Evolutionary conservation across 495 filamentous ascomycete genomes (phyloP).

Genomic region (Lasiosphaeria ovina): DNA sequence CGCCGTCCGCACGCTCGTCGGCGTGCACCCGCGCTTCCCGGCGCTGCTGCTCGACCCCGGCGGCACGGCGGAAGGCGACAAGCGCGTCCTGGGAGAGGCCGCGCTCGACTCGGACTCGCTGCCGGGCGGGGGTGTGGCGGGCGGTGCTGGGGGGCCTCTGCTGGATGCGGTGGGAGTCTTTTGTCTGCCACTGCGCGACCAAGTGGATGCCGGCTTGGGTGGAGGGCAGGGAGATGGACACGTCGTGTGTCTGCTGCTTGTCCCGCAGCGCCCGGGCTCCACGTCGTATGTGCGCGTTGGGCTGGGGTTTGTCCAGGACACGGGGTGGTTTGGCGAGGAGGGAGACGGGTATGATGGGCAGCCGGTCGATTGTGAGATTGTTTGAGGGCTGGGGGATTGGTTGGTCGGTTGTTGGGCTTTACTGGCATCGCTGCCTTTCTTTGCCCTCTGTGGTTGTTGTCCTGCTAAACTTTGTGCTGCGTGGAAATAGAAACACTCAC

Average conservation of each 20-base stretch:
- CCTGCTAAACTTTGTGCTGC: too few species aligned
- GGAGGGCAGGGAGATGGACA: neutral
- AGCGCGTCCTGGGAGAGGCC: neutral
- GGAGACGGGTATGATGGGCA: neutral
- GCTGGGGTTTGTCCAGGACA: neutral
- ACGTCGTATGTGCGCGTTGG: neutral
- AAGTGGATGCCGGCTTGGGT: neutral
- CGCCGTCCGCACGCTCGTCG: neutral
- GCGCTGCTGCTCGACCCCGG: neutral
- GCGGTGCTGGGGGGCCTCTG: neutral
- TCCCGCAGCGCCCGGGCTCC: neutral
- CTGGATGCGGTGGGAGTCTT: neutral
- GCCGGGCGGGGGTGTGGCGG: neutral
- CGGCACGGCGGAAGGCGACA: neutral
- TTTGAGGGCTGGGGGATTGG: neutral
- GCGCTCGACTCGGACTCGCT: neutral
- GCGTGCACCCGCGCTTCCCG: neutral
- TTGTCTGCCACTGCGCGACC: neutral
- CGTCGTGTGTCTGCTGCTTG: neutral
- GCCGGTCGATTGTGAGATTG: neutral
- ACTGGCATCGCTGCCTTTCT: too few species aligned
- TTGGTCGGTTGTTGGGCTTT: too few species aligned
- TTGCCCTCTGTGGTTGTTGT: too few species aligned
- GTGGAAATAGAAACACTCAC: too few species aligned
- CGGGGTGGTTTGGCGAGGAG: neutral